Evolutionary conservation across 257 asterid species (phyloP).

Genomic region (Paulownia fortunei): DNA sequence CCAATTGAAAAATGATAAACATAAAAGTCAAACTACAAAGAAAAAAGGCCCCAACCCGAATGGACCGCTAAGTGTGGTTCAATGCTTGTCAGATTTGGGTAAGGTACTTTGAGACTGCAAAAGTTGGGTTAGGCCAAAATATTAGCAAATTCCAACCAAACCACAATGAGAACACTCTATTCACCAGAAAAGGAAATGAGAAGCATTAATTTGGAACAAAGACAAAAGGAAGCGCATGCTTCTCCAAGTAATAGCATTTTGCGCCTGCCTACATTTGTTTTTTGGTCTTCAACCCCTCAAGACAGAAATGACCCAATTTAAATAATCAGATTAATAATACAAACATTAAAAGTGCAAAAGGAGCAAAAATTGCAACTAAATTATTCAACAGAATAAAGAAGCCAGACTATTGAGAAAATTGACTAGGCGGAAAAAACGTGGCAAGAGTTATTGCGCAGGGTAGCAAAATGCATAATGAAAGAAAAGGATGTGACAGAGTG

Average conservation of each 20-base stretch:
- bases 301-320: background rate
- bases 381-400: slow-evolving; percentile 1
- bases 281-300: background rate
- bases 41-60: background rate
- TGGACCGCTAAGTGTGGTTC: background rate
- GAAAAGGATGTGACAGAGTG: background rate
- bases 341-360: background rate
- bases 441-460: background rate
- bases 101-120: background rate
- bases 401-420: background rate
- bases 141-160: no score
- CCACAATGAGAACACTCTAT: background rate
- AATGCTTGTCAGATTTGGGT: background rate
- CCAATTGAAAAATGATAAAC: background rate
- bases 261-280: background rate
- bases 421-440: background rate
- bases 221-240: slow-evolving; percentile 7
- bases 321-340: background rate
- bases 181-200: background rate
- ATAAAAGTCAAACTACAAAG: background rate
- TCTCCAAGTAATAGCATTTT: background rate
- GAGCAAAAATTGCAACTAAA: background rate
- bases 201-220: background rate
- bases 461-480: background rate
- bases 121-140: no score